Evolutionary conservation across 2,329 filamentous ascomycete genomes (phyloP).

Genomic region (Diaporthe longicolla): DNA sequence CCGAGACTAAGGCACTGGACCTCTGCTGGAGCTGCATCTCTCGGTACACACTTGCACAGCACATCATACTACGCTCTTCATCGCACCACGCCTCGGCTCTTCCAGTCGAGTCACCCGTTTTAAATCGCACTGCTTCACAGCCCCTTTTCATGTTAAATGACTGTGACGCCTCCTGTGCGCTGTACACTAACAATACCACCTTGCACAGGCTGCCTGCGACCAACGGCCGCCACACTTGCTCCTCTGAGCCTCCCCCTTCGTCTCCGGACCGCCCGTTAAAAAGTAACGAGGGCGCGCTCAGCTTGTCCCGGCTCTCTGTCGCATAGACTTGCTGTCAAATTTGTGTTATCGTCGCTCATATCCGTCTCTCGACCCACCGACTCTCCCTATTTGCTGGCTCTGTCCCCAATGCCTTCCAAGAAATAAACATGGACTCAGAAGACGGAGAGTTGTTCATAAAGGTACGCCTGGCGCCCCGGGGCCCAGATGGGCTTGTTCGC

Average conservation of each 20-base stretch:
- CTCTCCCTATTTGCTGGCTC: conserved; percentile 28
- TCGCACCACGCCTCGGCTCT: conserved; percentile 30
- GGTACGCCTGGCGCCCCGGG: conserved; percentile 61
- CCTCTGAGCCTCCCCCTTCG: conserved; percentile 21
- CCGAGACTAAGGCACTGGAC: conserved; percentile 8
- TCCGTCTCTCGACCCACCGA: conserved; percentile 45
- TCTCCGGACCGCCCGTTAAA: conserved; percentile 33
- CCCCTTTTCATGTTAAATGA: conserved; percentile 32
- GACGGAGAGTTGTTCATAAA: conserved; percentile 92
- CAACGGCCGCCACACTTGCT: conserved; percentile 45
- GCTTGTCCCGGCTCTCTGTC: conserved; percentile 40
- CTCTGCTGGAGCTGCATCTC: conserved; percentile 19
- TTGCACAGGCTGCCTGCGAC: conserved; percentile 48
- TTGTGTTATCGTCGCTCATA: conserved; percentile 31
- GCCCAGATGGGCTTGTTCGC: not conserved
- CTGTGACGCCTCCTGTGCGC: conserved; percentile 39
- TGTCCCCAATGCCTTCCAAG: conserved; percentile 62
- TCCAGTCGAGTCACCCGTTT: conserved; percentile 33
- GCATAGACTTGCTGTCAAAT: conserved; percentile 7
- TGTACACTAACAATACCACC: conserved; percentile 49
- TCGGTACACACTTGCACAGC: conserved; percentile 35
- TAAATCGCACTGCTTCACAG: conserved; percentile 37
- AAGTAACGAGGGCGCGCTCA: conserved; percentile 30
- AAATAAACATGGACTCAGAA: conserved; percentile 84
- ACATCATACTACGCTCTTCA: conserved; percentile 30